These are phyloP conservation scores for Colletotrichum gigasporum DNA, from an alignment of 2,329 filamentous ascomycete genomes.

Conservation along the genomic window DNA sequence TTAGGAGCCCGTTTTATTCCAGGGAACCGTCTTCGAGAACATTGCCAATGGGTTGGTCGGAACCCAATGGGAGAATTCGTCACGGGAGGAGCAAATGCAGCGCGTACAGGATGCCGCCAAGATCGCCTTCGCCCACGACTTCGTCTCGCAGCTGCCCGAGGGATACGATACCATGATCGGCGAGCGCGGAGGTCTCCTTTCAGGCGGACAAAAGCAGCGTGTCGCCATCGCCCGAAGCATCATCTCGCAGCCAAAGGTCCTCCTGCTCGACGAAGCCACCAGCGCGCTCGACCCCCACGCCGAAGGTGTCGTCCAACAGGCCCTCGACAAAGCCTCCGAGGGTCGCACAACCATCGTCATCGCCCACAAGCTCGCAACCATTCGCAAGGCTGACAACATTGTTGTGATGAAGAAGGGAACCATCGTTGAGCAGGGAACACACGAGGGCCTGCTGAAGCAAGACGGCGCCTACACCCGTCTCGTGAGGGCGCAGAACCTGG, in stretches of 20 bases:
- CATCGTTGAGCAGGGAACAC: conserved; percentile 68
- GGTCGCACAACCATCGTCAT: conserved; percentile 71
- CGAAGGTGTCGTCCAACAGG: conserved; percentile 61
- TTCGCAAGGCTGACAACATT: conserved; percentile 69
- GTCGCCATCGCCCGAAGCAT: conserved; percentile 65
- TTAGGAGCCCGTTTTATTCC: conserved; percentile 50
- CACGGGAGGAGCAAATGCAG: conserved; percentile 46
- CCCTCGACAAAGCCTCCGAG: conserved; percentile 60
- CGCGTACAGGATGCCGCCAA: conserved; percentile 53
- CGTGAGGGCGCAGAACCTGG: conserved; percentile 53
- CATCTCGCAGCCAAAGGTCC: conserved; percentile 56
- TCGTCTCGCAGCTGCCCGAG: conserved; percentile 54
- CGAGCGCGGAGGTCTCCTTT: conserved; percentile 67
- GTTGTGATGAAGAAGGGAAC: conserved; percentile 67
- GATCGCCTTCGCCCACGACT: conserved; percentile 57
- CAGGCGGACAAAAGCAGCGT: conserved; percentile 73
- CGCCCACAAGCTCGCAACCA: conserved; percentile 66
- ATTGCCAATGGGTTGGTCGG: conserved; percentile 57
- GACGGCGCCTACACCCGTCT: conserved; percentile 61
- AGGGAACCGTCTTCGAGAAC: conserved; percentile 58
- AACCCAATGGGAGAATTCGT: conserved; percentile 35
- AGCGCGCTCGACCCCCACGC: conserved; percentile 57
- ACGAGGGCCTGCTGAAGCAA: conserved; percentile 60
- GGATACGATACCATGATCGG: conserved; percentile 68
- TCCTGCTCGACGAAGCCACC: conserved; percentile 75